Evolutionary conservation across 306 rosid species (phyloP).

Genomic region (Sesbania bispinosa): DNA sequence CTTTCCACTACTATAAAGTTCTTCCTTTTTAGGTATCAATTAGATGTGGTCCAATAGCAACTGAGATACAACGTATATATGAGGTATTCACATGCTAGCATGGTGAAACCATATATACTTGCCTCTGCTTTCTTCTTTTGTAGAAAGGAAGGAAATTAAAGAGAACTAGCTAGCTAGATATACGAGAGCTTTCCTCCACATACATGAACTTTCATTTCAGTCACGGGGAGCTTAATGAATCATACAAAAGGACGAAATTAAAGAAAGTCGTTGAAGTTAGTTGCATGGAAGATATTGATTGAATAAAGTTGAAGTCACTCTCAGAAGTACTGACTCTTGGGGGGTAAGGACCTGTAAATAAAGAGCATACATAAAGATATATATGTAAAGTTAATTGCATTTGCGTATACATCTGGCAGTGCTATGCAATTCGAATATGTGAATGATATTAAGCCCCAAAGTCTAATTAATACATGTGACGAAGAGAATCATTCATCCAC

Average conservation of each 20-base stretch:
- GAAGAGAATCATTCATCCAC: not conserved
- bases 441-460: not conserved
- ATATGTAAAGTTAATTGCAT: not conserved
- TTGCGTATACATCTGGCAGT: not conserved
- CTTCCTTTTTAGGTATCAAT: not conserved
- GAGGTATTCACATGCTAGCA: constrained; percentile 43
- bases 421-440: constrained; percentile 9
- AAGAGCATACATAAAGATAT: not conserved
- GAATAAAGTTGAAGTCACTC: constrained; percentile 21
- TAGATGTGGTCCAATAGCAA: constrained; percentile 30
- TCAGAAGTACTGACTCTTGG: not conserved
- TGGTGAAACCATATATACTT: constrained; percentile 36
- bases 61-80: constrained; percentile 1
- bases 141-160: constrained; percentile 31
- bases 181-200: constrained; percentile 29
- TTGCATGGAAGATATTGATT: constrained; percentile 1
- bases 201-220: constrained; percentile 25
- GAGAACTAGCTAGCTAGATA: not conserved
- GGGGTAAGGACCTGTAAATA: not conserved
- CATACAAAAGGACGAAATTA: not conserved
- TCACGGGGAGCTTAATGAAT: constrained; percentile 44
- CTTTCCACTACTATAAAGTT: constrained; percentile 6
- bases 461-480: constrained; percentile 1
- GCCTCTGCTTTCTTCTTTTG: constrained; percentile 15
- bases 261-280: constrained; percentile 18